phyloP scores from a whole-genome alignment of 1,284 basidiomycete species.

The Volvariella surrecta region DNA sequence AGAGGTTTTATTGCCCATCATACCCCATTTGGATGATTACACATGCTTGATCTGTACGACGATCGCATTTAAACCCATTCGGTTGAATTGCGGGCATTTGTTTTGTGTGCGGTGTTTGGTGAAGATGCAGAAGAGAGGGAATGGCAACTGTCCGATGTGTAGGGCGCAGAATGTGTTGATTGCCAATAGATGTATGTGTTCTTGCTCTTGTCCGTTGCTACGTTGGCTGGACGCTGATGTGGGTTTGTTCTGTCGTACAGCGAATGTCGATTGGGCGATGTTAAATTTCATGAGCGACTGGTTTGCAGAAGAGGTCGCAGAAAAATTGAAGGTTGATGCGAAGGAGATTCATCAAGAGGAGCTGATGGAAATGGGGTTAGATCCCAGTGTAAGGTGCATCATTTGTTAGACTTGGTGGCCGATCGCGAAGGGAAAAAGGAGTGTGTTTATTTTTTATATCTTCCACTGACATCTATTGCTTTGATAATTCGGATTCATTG shows the following conservation, averaged over 20 bases:
- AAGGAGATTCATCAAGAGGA: slow-evolving; percentile 71
- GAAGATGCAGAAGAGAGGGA: slow-evolving; percentile 86
- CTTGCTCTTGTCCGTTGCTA: slow-evolving; percentile 12
- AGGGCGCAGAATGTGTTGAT: slow-evolving; percentile 66
- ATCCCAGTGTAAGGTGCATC: slow-evolving; percentile 24
- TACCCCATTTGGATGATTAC: slow-evolving; percentile 80
- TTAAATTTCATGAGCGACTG: slow-evolving; percentile 86
- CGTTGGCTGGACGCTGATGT: neutral
- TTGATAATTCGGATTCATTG: too few relatives aligned
- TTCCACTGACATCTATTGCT: too few relatives aligned
- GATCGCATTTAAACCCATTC: slow-evolving; percentile 85
- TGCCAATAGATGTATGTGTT: slow-evolving; percentile 63
- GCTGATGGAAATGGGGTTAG: slow-evolving; percentile 46
- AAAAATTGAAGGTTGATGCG: slow-evolving; percentile 75
- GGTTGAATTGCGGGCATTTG: slow-evolving; percentile 80
- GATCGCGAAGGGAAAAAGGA: too few relatives aligned
- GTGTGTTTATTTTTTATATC: too few relatives aligned
- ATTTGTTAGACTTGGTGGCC: slow-evolving; percentile 2
- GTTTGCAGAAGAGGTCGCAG: slow-evolving; percentile 83
- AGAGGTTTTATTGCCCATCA: slow-evolving; percentile 75
- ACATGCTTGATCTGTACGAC: slow-evolving; percentile 71
- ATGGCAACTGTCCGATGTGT: slow-evolving; percentile 83
- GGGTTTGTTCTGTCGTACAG: slow-evolving; percentile 26
- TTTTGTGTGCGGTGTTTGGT: slow-evolving; percentile 91
- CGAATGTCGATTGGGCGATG: slow-evolving; percentile 75